Conservation (phyloP, 345 rosid genomes). For the Anastatica hierochuntica region DNA sequence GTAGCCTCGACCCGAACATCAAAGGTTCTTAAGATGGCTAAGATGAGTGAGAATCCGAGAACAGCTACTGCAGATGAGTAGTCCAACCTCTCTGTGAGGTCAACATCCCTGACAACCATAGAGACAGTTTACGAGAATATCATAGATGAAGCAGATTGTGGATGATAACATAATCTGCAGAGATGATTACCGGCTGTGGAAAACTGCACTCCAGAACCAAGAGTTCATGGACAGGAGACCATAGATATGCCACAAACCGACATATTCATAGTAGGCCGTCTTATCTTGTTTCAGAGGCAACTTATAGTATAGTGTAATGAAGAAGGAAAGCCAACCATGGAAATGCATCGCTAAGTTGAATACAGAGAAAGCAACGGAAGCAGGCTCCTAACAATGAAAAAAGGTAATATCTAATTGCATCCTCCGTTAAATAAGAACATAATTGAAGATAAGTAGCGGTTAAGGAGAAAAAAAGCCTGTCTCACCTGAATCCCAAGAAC, state of each 20-base stretch:
- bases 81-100: constrained; percentile 64
- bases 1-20: constrained; percentile 52
- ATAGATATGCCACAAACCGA: constrained; percentile 58
- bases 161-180: no score
- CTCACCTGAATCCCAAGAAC: constrained; percentile 61
- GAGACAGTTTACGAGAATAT: constrained; percentile 1
- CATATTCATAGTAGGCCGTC: constrained; percentile 49
- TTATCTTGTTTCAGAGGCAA: constrained; percentile 44
- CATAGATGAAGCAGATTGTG: neutral
- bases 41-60: constrained; percentile 58
- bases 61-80: constrained; percentile 73
- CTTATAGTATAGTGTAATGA: constrained; percentile 52
- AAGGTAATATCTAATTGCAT: neutral
- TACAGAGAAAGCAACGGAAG: constrained; percentile 63
- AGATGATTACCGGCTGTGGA: constrained; percentile 60
- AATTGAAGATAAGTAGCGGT: neutral
- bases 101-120: constrained; percentile 43
- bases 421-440: neutral
- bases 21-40: constrained; percentile 53
- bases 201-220: constrained; percentile 77
- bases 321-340: constrained; percentile 74
- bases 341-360: constrained; percentile 67
- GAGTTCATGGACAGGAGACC: constrained; percentile 52
- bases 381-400: constrained; percentile 44
- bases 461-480: neutral